Percentiles rank a stretch among this genome's conserved stretches.
phyloP scores from a whole-genome alignment of 2,329 filamentous ascomycete genomes.

The Cladosporium sp. region DNA sequence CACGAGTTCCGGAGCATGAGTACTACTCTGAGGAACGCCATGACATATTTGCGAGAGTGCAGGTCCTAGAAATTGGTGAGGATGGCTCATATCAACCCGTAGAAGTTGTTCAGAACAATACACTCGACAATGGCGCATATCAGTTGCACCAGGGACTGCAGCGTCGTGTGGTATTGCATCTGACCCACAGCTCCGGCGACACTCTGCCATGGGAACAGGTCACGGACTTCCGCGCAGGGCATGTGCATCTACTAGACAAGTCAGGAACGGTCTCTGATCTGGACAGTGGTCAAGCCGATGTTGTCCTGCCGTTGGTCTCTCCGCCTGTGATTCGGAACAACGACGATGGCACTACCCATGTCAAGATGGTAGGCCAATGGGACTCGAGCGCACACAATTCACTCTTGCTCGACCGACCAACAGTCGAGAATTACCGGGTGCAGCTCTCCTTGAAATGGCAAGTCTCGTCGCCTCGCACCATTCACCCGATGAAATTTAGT shows the following conservation, averaged over 20 bases:
- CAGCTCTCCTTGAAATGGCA: constrained; percentile 87
- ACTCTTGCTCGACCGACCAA: constrained; percentile 86
- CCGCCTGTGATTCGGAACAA: constrained; percentile 78
- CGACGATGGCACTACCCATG: constrained; percentile 81
- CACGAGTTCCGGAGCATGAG: constrained; percentile 78
- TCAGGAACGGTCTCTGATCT: constrained; percentile 80
- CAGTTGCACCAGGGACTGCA: constrained; percentile 95
- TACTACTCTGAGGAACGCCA: constrained; percentile 92
- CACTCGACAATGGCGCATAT: constrained; percentile 82
- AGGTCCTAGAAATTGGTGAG: constrained; percentile 88
- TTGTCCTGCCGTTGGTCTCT: constrained; percentile 70
- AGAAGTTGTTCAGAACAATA: constrained; percentile 81
- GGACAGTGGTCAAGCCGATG: constrained; percentile 64
- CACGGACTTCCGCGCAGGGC: constrained; percentile 69
- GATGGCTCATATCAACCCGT: constrained; percentile 86
- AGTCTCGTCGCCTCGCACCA: constrained; percentile 73
- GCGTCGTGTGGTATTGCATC: constrained; percentile 75
- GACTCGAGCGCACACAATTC: constrained; percentile 91
- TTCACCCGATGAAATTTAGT: constrained; percentile 83
- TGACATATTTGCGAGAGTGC: constrained; percentile 80
- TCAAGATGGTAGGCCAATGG: constrained; percentile 89
- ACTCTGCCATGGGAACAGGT: constrained; percentile 85
- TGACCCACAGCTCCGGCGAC: constrained; percentile 89
- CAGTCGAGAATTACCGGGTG: constrained; percentile 86
- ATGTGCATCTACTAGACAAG: constrained; percentile 76